These are phyloP conservation scores for Fulvia fulva DNA, from an alignment of 2,329 filamentous ascomycete genomes.

Conservation along the genomic window DNA sequence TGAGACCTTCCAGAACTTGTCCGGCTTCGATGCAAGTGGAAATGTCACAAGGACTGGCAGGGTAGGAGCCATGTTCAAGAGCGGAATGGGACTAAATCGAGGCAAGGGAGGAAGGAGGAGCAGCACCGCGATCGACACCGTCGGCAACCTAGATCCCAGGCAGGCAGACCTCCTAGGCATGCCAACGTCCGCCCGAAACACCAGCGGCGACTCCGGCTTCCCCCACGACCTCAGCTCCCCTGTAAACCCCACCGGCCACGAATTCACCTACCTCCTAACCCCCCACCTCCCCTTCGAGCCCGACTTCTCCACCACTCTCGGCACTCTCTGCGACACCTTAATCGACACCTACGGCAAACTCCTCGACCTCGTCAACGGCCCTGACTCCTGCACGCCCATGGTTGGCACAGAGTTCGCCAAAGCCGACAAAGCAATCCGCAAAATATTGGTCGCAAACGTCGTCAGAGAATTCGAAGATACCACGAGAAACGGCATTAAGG, in stretches of 20 bases:
- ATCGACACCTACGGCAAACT: slow-evolving; percentile 88
- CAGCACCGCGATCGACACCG: slow-evolving; percentile 50
- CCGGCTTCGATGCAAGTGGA: slow-evolving; percentile 64
- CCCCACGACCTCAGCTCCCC: slow-evolving; percentile 25
- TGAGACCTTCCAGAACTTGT: slow-evolving; percentile 84
- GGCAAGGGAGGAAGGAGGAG: slow-evolving; percentile 46
- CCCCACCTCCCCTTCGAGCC: slow-evolving; percentile 91
- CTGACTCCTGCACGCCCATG: slow-evolving; percentile 60
- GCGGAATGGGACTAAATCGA: slow-evolving; percentile 37
- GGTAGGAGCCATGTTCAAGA: slow-evolving; percentile 56
- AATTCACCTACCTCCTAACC: slow-evolving; percentile 86
- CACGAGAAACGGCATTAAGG: slow-evolving; percentile 69
- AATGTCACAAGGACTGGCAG: slow-evolving; percentile 71
- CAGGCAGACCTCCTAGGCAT: slow-evolving; percentile 23
- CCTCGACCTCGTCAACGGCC: slow-evolving; percentile 68
- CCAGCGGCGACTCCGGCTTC: slow-evolving; percentile 12
- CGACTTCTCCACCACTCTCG: slow-evolving; percentile 95
- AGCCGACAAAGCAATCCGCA: slow-evolving; percentile 78
- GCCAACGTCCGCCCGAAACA: slow-evolving; percentile 9
- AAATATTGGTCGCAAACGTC: slow-evolving; percentile 80
- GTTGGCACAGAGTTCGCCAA: slow-evolving; percentile 87
- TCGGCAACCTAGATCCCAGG: slow-evolving; percentile 11
- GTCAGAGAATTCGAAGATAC: slow-evolving; percentile 92
- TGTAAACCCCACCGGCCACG: slow-evolving; percentile 66
- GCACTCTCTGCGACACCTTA: slow-evolving; percentile 88